Conservation (phyloP, 192 early-diverging fungal species). For the Backusella circina region DNA sequence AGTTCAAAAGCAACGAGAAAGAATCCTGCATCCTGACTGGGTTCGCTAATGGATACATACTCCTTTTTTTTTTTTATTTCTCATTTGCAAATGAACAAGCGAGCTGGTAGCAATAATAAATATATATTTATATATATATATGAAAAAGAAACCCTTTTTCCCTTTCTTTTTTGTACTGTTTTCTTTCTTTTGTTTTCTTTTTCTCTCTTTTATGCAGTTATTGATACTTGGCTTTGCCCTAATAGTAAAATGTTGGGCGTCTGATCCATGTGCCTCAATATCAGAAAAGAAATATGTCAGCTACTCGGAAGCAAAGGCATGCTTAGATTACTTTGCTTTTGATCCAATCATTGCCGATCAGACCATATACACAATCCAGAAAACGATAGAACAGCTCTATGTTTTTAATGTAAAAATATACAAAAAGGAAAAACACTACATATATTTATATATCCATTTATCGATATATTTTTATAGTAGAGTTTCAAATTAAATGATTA, state of each 20-base stretch:
- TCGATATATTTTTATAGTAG: not conserved
- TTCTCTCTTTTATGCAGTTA: not conserved
- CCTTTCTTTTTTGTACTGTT: not conserved
- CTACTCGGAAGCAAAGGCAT: constrained; percentile 27
- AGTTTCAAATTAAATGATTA: not conserved
- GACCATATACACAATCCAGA: constrained; percentile 24
- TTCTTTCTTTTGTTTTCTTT: not conserved
- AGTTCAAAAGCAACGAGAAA: constrained; percentile 10
- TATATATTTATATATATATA: not conserved
- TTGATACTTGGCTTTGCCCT: not conserved
- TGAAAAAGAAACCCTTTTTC: not conserved
- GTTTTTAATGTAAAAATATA: constrained; percentile 26
- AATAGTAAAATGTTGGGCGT: not conserved
- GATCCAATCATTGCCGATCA: constrained; percentile 15
- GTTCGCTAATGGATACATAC: not conserved
- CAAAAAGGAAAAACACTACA: not conserved
- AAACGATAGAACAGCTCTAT: constrained; percentile 19
- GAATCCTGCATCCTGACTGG: constrained; percentile 3
- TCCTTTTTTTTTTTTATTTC: not conserved
- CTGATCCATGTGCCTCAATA: constrained; percentile 26
- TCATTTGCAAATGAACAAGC: not conserved
- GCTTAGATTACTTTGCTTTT: constrained; percentile 25
- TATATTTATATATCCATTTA: not conserved
- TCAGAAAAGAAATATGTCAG: constrained; percentile 16
- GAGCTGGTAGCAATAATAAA: not conserved